Base-by-base conservation (phyloP, 192 early-diverging fungal species). In the Dimargaris cristalligena region DNA sequence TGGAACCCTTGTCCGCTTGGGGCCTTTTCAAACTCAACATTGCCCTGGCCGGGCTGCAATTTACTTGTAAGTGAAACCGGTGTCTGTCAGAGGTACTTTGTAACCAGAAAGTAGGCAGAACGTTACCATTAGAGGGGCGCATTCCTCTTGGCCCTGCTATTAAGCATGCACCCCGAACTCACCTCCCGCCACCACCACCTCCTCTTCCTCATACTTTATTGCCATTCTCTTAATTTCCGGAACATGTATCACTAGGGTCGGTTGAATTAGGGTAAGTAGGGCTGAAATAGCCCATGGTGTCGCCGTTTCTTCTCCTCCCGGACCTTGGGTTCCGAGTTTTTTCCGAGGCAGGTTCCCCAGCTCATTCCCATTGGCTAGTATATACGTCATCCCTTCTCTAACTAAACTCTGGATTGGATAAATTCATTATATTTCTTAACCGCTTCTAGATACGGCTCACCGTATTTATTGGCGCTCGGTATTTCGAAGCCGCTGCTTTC, bases 381-480 rank as follows among this genome's bases (percentile, higher is more conserved):
- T 16, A 41, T 41, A 41, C 38, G 16, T 16, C 38, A 41, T 16
- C 38, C 8, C 8, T 41, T 41, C 38, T 16, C 47, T 48, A 25
- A 48, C 47, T 48, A 44, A 13, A 18, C 10, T 18, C 18, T 9
- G 41, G 20, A 48, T 6, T 48, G 6, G 47, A 6, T n/a, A 14
- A 25, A 9, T 6, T 22, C 47, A 22, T 48, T 48, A 22, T 13
- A 4, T n/a, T 6, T 6, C 23, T 4, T n/a, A 4, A 13, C 22
- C n/a, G 23, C 49, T 3, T 25, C 10, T 26, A 50, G 49, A n/a
- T 57, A 57, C 35, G 91, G 90, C 9, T 89, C 94, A 22, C 89
- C 88, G 20, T 91, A 90, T 62, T 68, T 98, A 50, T 75, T 88
- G 32, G 80, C 83, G 0, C 77, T 98, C 22, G 89, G 86, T 0